Conservation (phyloP, 306 rosid species). For the Astragalus glycyphyllos region DNA sequence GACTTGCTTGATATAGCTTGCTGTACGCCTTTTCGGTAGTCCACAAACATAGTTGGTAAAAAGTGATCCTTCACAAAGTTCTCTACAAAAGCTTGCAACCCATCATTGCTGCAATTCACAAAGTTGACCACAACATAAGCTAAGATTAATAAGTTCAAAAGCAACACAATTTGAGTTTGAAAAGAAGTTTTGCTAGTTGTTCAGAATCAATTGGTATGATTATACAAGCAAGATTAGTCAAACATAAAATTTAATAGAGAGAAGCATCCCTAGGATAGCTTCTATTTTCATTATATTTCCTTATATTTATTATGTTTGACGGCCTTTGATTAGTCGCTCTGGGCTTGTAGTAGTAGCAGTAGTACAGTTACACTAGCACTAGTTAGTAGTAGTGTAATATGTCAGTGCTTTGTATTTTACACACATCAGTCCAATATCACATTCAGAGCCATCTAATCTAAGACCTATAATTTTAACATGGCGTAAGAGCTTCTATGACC, state of each 20-base stretch:
- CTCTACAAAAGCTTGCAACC: constrained; percentile 93
- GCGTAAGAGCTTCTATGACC: neutral
- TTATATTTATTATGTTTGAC: constrained; percentile 1
- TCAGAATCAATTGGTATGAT: constrained; percentile 35
- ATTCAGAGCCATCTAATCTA: constrained; percentile 3
- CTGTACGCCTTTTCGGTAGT: constrained; percentile 97
- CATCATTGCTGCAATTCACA: constrained; percentile 87
- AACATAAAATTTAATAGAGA: constrained; percentile 12
- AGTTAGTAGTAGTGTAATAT: neutral
- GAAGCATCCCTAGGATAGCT: constrained; percentile 5
- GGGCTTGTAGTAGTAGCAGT: neutral
- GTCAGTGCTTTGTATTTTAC: constrained; percentile 9
- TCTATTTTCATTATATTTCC: constrained; percentile 20
- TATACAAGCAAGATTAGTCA: neutral
- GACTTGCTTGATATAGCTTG: constrained; percentile 99
- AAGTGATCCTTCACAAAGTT: constrained; percentile 98
- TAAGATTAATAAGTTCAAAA: constrained; percentile 32
- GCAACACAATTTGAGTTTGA: constrained; percentile 29
- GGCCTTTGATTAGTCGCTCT: constrained; percentile 2
- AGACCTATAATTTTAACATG: constrained; percentile 8
- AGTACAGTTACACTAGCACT: neutral
- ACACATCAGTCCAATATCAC: neutral
- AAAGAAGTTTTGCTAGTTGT: constrained; percentile 25
- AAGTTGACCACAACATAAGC: constrained; percentile 41
- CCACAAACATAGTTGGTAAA: constrained; percentile 96